These are phyloP conservation scores for Phaseolus lunatus DNA, from an alignment of 306 rosid genomes.

Conservation along the genomic window DNA sequence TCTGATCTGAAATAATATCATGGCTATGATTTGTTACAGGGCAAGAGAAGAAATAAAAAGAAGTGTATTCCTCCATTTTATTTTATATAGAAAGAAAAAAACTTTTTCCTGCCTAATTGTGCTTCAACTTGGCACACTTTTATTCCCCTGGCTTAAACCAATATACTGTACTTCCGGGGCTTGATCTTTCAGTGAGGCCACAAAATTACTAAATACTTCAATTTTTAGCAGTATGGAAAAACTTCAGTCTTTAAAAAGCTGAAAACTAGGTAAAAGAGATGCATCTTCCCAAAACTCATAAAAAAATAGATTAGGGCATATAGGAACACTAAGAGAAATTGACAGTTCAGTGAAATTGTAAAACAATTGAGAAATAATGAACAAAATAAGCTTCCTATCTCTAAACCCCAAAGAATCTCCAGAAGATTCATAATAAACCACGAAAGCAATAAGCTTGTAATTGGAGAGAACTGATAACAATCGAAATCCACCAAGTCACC, in stretches of 20 bases:
- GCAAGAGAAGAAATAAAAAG: constrained; percentile 18
- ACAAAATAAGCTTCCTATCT: constrained; percentile 29
- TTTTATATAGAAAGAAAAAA: constrained; percentile 7
- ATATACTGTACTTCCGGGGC: neutral
- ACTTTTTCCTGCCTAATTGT: neutral
- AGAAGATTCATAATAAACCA: constrained; percentile 56
- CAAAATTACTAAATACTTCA: neutral
- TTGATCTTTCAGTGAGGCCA: constrained; percentile 13
- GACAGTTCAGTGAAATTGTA: constrained; percentile 24
- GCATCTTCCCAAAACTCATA: constrained; percentile 28
- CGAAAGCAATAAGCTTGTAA: constrained; percentile 36
- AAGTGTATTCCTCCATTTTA: neutral
- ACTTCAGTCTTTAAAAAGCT: constrained; percentile 24
- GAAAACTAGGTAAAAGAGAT: constrained; percentile 32
- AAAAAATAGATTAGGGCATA: constrained; percentile 40
- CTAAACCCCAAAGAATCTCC: constrained; percentile 2
- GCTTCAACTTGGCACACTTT: neutral
- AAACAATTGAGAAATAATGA: constrained; percentile 36
- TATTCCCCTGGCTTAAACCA: constrained; percentile 5
- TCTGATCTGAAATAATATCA: constrained; percentile 25
- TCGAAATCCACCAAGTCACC: constrained; percentile 30
- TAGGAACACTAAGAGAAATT: constrained; percentile 21
- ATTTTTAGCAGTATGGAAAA: neutral
- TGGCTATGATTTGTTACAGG: constrained; percentile 8
- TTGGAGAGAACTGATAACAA: constrained; percentile 34